phyloP scores from a whole-genome alignment of 305 asterid genomes.

The Fraxinus xanthoxyloides region DNA sequence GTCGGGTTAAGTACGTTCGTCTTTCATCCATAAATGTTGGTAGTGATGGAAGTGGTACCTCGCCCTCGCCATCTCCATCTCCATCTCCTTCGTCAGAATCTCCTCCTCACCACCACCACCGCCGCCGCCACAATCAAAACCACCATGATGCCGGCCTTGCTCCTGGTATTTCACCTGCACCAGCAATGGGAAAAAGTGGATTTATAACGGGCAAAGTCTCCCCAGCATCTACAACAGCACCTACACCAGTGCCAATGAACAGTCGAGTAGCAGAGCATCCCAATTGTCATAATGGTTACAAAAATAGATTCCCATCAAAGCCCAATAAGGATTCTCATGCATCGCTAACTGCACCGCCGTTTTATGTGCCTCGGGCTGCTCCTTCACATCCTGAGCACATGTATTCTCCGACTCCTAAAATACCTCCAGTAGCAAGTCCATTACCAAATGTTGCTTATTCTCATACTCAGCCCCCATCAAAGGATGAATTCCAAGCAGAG shows the following conservation, averaged over 20 bases:
- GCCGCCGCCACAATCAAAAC: constrained; percentile 9
- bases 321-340: constrained; percentile 32
- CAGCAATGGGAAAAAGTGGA: constrained; percentile 33
- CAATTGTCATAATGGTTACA: constrained; percentile 45
- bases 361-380: constrained; percentile 48
- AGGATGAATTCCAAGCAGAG: constrained; percentile 36
- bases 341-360: constrained; percentile 48
- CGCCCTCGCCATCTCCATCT: constrained; percentile 41
- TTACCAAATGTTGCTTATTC: constrained; percentile 46
- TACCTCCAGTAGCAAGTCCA: constrained; percentile 48
- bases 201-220: constrained; percentile 31
- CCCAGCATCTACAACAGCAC: constrained; percentile 38
- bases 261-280: constrained; percentile 49
- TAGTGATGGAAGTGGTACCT: constrained; percentile 36
- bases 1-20: constrained; percentile 87
- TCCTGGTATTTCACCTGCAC: constrained; percentile 71
- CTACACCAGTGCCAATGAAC: constrained; percentile 19
- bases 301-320: constrained; percentile 43
- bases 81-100: not conserved
- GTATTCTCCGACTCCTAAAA: constrained; percentile 30
- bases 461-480: constrained; percentile 56
- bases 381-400: constrained; percentile 37
- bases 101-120: constrained; percentile 21
- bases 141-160: constrained; percentile 34
- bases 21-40: constrained; percentile 70